phyloP scores from a whole-genome alignment of 176 grass and related monocot species.

The Aegilops speltoides region DNA sequence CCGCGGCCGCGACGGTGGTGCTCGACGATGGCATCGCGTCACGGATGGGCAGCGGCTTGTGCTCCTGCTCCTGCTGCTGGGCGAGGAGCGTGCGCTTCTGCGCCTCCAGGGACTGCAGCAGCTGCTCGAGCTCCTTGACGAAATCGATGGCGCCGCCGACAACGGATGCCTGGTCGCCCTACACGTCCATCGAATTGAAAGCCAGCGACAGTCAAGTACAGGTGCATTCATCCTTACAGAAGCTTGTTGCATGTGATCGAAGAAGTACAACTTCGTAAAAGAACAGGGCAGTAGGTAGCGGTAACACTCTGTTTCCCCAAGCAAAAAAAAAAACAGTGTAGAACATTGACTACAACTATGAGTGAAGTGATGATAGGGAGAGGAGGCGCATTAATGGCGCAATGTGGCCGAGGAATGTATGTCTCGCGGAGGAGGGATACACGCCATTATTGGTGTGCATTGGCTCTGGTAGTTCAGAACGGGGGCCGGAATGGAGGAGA shows the following conservation, averaged over 20 bases:
- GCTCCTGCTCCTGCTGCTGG: not conserved
- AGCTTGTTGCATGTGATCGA: not conserved
- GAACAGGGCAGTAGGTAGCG: not conserved
- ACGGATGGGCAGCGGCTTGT: not conserved
- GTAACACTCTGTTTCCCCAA: not conserved
- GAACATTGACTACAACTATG: not conserved
- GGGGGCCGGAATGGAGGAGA: not conserved
- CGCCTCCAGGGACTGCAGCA: conserved; percentile 78
- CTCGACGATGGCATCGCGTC: not conserved
- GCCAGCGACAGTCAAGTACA: not conserved
- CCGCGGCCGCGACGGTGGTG: not conserved
- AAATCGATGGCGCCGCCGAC: conserved; percentile 96
- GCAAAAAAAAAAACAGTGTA: not conserved
- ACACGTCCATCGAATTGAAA: not conserved
- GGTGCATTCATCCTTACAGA: not conserved
- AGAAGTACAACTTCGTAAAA: not conserved
- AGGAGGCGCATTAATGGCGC: conserved; percentile 13
- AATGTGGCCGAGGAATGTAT: conserved; percentile 4
- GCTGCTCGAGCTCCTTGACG: conserved; percentile 91
- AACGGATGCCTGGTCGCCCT: conserved; percentile 96
- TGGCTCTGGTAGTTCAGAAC: not conserved
- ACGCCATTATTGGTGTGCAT: not conserved
- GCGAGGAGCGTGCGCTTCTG: conserved; percentile 58
- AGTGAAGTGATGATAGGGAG: not conserved
- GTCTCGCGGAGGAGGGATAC: not conserved